Base-by-base conservation (phyloP, 2,329 filamentous ascomycete species). In the Colletotrichum tabaci region DNA sequence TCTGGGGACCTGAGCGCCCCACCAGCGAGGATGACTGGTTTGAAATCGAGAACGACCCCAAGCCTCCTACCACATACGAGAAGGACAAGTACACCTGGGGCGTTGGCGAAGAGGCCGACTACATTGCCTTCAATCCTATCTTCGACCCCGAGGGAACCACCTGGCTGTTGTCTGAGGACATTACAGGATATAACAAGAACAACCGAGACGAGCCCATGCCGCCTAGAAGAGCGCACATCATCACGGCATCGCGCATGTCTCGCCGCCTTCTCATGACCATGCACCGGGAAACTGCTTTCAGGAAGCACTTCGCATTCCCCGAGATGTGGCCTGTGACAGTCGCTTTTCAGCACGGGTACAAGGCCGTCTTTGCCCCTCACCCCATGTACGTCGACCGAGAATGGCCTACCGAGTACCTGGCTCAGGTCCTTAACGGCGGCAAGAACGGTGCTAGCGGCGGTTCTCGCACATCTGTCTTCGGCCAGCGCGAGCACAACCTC, bases 301-400 rank as follows among this genome's bases (percentile, higher is more conserved):
- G 92, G 78, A 95, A 95, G 76, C 93, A 97, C 81, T 93, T 94
- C 74, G 97, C 96, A 85, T 97, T 97, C 80, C 94, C 95, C 0
- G 96, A 98, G 82, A 98, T 98, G 95, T 98, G 94, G 94, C 94
- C 95, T 0, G 92, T 92, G 1, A 96, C 93, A 0, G 91, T 94
- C 1, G 94, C 95, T 1, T 87, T 98, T 12, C 95, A 98, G 72
- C 95, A 98, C 80, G 96, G 96, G 13, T 91, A 94, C 83, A 98
- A 98, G 84, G 95, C 94, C 47, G 95, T 98, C 16, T 97, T 93
- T 75, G 94, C 92, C 2, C 96, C 96, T 1, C 96, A 98, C 77
- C 94, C 95, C 1, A 88, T 97, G 66, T 98, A 93, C 79, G 90
- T 96, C 18, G 95, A 98, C 81, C 91, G 95, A 67, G 88, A 90